These are phyloP conservation scores for Boechera stricta DNA, from an alignment of 345 rosid genomes.

Conservation along the genomic window DNA sequence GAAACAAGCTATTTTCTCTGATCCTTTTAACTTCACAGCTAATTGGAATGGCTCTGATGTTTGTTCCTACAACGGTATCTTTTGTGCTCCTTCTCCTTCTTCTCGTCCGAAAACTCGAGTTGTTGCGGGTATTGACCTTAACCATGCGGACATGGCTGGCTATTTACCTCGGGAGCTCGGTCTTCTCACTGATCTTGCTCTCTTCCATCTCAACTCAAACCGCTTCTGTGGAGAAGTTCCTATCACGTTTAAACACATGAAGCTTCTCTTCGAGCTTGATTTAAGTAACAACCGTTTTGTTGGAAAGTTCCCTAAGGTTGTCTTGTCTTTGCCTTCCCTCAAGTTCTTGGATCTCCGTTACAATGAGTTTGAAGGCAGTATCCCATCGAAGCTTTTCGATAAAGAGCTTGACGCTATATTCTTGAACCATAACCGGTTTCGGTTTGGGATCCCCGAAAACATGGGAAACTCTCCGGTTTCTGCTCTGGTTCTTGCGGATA, in stretches of 20 bases:
- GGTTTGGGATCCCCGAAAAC: conserved; percentile 63
- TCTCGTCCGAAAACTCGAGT: conserved; percentile 45
- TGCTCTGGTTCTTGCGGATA: conserved; percentile 68
- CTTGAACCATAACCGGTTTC: conserved; percentile 68
- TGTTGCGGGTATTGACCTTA: conserved; percentile 73
- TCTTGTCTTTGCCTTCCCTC: conserved; percentile 58
- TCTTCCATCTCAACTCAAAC: conserved; percentile 77
- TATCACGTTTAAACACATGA: conserved; percentile 51
- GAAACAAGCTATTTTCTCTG: conserved; percentile 72
- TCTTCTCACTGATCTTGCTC: conserved; percentile 67
- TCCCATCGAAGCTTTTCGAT: conserved; percentile 68
- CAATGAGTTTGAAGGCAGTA: conserved; percentile 73
- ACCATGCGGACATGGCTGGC: conserved; percentile 80
- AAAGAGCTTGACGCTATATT: conserved; percentile 67
- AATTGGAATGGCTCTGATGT: conserved; percentile 67
- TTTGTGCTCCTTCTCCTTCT: conserved; percentile 56
- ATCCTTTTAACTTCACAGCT: conserved; percentile 73
- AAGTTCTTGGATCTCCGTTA: conserved; percentile 75
- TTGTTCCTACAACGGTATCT: conserved; percentile 69
- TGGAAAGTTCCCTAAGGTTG: conserved; percentile 63
- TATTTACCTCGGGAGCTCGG: conserved; percentile 67
- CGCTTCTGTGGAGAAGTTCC: conserved; percentile 73
- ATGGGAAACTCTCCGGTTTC: conserved; percentile 82
- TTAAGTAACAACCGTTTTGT: conserved; percentile 77
- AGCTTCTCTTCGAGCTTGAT: conserved; percentile 71